phyloP scores from a whole-genome alignment of 768 basidiomycete species.

The Termitomyces sp. region DNA sequence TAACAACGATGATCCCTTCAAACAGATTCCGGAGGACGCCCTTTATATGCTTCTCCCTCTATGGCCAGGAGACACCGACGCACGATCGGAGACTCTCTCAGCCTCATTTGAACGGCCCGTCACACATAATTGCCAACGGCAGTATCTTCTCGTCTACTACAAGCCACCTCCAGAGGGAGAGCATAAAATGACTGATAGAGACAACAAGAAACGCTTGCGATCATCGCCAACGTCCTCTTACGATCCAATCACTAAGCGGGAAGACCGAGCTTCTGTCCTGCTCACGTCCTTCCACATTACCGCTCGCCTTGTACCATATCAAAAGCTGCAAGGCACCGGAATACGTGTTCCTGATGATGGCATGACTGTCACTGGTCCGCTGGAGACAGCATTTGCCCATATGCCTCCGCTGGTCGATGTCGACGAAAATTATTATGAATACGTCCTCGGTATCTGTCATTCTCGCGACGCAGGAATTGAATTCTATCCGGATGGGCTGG shows the following conservation, averaged over 20 bases:
- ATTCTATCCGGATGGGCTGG: constrained; percentile 77
- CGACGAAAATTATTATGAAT: constrained; percentile 34
- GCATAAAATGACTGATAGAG: constrained; percentile 28
- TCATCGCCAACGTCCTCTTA: constrained; percentile 34
- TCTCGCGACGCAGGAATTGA: constrained; percentile 68
- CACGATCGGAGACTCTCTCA: constrained; percentile 27
- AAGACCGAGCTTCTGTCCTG: constrained; percentile 43
- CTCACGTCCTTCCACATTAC: constrained; percentile 69
- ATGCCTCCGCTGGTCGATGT: constrained; percentile 36
- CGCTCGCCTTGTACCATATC: constrained; percentile 69
- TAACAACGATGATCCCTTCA: constrained; percentile 45
- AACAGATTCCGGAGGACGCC: constrained; percentile 61
- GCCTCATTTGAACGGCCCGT: constrained; percentile 29
- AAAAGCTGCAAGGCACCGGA: constrained; percentile 70
- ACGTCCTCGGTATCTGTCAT: constrained; percentile 59
- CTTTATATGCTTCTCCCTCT: constrained; percentile 83
- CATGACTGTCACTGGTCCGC: constrained; percentile 59
- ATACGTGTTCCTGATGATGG: constrained; percentile 73
- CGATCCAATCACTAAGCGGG: constrained; percentile 30
- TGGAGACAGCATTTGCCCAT: constrained; percentile 49
- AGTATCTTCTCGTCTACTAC: constrained; percentile 81
- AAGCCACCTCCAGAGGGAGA: constrained; percentile 30
- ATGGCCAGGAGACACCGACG: constrained; percentile 77
- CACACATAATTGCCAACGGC: constrained; percentile 50
- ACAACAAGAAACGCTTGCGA: constrained; percentile 43